Percentiles rank a stretch among this genome's conserved stretches.
phyloP scores from a whole-genome alignment of 352 stramenopile species.

The Globisporangium yorkense region DNA sequence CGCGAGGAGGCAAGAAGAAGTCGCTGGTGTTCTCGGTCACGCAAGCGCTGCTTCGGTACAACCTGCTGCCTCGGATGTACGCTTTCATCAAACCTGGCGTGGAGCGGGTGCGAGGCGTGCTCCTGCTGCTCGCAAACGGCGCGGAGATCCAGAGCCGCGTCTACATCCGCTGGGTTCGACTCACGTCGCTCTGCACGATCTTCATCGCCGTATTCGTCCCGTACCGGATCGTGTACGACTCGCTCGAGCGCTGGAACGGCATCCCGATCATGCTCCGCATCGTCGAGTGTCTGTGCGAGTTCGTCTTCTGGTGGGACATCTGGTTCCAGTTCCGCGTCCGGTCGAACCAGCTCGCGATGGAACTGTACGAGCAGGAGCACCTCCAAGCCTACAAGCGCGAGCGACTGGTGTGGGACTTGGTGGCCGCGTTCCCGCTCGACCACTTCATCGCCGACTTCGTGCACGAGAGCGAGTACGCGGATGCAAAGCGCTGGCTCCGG shows the following conservation, averaged over 20 bases:
- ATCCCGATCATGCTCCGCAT: slow-evolving; percentile 27
- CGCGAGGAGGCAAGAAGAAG: slow-evolving; percentile 15
- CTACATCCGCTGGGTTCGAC: slow-evolving; percentile 47
- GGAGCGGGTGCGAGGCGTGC: background rate
- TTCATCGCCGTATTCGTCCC: slow-evolving; percentile 44
- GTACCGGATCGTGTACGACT: slow-evolving; percentile 54
- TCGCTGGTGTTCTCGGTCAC: slow-evolving; percentile 10
- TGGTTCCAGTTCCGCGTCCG: slow-evolving; percentile 60
- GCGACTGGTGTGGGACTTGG: slow-evolving; percentile 30
- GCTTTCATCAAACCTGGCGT: background rate
- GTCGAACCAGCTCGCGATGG: slow-evolving; percentile 42
- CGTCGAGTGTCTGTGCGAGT: slow-evolving; percentile 32
- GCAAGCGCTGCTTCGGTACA: slow-evolving; percentile 3
- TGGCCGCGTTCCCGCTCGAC: slow-evolving; percentile 44
- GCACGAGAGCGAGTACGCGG: background rate
- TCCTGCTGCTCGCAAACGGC: slow-evolving; percentile 21
- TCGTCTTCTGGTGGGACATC: slow-evolving; percentile 48
- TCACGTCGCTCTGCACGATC: slow-evolving; percentile 39
- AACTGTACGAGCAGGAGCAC: slow-evolving; percentile 59
- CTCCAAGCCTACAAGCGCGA: slow-evolving; percentile 48
- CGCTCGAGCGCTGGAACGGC: slow-evolving; percentile 31
- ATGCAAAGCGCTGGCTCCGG: slow-evolving; percentile 27
- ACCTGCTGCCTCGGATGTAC: slow-evolving; percentile 1
- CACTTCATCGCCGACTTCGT: slow-evolving; percentile 29
- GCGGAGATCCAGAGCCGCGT: slow-evolving; percentile 50